A percentile compares a stretch with the other conserved stretches of the same genome.
Evolutionary conservation across 441 rosid species (phyloP).

Genomic region (Gossypium gossypioides): DNA sequence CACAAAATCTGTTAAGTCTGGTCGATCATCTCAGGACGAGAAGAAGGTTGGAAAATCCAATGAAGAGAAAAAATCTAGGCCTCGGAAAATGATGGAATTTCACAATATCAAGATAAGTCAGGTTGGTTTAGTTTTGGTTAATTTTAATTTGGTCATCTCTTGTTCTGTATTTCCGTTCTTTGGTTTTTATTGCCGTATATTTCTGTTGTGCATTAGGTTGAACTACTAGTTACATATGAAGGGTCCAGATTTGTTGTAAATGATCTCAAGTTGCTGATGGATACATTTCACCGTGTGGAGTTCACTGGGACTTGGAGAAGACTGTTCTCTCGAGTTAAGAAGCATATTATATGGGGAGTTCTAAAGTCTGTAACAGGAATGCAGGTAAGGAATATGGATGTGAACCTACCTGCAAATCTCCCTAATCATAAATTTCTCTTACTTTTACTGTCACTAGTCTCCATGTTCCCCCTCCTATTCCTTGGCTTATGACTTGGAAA

Average conservation of each 20-base stretch:
- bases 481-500: conserved; percentile 1
- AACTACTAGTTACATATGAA: conserved; percentile 76
- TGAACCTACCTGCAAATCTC: neutral
- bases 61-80: conserved; percentile 81
- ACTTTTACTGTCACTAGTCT: neutral
- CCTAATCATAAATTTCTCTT: neutral
- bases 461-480: neutral
- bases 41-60: conserved; percentile 55
- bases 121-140: conserved; percentile 34
- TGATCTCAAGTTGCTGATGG: conserved; percentile 91
- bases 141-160: neutral
- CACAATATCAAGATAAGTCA: conserved; percentile 88
- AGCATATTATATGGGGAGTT: conserved; percentile 95
- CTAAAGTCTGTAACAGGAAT: conserved; percentile 93
- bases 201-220: conserved; percentile 47
- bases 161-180: neutral
- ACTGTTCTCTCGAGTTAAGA: conserved; percentile 86
- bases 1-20: conserved; percentile 48
- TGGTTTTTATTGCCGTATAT: conserved; percentile 5
- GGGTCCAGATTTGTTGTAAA: conserved; percentile 91
- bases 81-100: conserved; percentile 80
- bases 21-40: conserved; percentile 77
- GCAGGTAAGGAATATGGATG: conserved; percentile 50
- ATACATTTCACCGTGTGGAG: conserved; percentile 79
- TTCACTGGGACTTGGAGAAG: conserved; percentile 96